Evolutionary conservation across 805 yeast species (phyloP).

Genomic region (Candida schatavii): DNA sequence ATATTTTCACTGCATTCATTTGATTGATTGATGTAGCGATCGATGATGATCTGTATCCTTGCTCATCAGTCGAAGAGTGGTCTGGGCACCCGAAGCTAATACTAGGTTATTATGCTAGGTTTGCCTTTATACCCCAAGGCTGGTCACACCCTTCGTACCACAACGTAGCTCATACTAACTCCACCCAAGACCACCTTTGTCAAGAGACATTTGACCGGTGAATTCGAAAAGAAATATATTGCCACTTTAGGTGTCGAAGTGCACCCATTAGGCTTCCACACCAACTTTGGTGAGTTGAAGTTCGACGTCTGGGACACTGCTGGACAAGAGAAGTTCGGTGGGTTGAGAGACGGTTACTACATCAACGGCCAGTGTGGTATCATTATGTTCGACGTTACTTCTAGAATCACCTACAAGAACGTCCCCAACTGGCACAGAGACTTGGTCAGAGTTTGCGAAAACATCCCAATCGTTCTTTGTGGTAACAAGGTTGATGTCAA

Average conservation of each 20-base stretch:
- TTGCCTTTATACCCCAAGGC: not conserved
- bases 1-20: too few relatives aligned
- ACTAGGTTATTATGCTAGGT: too few relatives aligned
- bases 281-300: constrained; percentile 97
- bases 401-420: constrained; percentile 98
- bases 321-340: constrained; percentile 99
- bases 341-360: constrained; percentile 99
- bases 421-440: constrained; percentile 99
- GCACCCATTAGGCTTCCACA: constrained; percentile 96
- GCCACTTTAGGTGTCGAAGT: constrained; percentile 99
- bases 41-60: too few relatives aligned
- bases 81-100: too few relatives aligned
- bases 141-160: too few relatives aligned
- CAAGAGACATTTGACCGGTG: constrained; percentile 99
- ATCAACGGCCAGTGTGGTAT: constrained; percentile 99
- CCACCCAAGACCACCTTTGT: constrained; percentile 88
- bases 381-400: constrained; percentile 99
- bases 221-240: constrained; percentile 96
- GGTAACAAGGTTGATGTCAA: constrained; percentile 99
- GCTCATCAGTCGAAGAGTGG: too few relatives aligned
- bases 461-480: constrained; percentile 97
- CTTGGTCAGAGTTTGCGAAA: constrained; percentile 98
- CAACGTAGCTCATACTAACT: constrained; percentile 8
- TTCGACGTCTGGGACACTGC: constrained; percentile 99
- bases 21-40: too few relatives aligned